Base-by-base conservation (phyloP, 2,329 filamentous ascomycete species). In the Ophiocordyceps sinensis region DNA sequence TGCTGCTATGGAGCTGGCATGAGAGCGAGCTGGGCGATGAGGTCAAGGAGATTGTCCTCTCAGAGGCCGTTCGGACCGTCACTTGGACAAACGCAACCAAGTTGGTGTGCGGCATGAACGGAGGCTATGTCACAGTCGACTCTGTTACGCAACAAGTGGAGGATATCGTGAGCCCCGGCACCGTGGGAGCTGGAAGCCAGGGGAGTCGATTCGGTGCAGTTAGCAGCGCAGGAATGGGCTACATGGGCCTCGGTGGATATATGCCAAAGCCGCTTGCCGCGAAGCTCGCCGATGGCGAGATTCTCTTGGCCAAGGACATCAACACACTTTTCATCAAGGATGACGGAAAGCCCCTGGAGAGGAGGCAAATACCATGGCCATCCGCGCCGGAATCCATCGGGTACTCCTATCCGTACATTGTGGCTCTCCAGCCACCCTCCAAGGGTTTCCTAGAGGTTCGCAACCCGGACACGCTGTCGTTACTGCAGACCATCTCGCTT, bases 241-340 rank as follows among this genome's bases (percentile, higher is more conserved):
- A 96, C 56, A 94, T 96, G 75, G 89, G 89, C 1, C 79, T 96
- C 56, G 87, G 85, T 39, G 84, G 85, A 35, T 91, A 87, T 66
- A 85, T 89, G 42, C 89, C 91, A 2, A 93, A 85, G 54, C 93
- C 91, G 7, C 70, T 98, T 51, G 85, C 85, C 6, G 81, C 88
- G 6, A 82, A 82, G 50, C 70, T 98, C 12, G 75, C 77, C 3
- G 84, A 93, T 47, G 84, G 85, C 5, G 77, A 95, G 61, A 76
- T 96, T 57, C 65, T 98, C 44, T 70, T 98, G n/a, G 86, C 89
- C n/a, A 94, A 94, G 59, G 91, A 98, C 51, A 86, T 95, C 53
- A 94, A 95, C 58, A 94, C 88, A 1, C 66, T 95, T 40, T 98
- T 98, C 57, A 83, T 94, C 49, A 82, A 91, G 43, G 75, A 82